Percentiles rank a stretch among this genome's conserved stretches.
These are phyloP conservation scores for Thermochaetoides thermophila DNA, from an alignment of 495 filamentous ascomycete genomes.

Conservation along the genomic window DNA sequence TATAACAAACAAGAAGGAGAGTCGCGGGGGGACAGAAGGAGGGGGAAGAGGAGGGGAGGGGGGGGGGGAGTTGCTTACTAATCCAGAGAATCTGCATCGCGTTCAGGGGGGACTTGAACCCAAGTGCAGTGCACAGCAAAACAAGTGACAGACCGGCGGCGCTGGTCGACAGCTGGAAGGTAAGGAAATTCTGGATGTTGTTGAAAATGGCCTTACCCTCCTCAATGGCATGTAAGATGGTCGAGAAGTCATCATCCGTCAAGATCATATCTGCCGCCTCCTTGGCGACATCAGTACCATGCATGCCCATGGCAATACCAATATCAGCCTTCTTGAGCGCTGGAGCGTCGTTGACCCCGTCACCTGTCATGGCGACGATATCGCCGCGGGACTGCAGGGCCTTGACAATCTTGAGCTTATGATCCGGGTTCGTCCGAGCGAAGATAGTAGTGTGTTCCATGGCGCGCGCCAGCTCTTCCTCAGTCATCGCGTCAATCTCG, in stretches of 20 bases:
- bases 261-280: constrained; percentile 99
- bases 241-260: constrained; percentile 95
- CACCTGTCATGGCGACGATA: constrained; percentile 97
- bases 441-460: constrained; percentile 86
- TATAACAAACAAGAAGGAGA: neutral
- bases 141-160: constrained; percentile 87
- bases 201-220: constrained; percentile 99
- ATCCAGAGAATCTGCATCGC: constrained; percentile 99
- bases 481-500: constrained; percentile 81
- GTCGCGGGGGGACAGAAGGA: neutral
- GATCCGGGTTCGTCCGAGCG: constrained; percentile 87
- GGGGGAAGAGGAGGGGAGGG: neutral
- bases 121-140: constrained; percentile 76
- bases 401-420: constrained; percentile 91
- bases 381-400: constrained; percentile 88
- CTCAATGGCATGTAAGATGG: constrained; percentile 89
- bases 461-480: constrained; percentile 63
- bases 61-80: too few species aligned
- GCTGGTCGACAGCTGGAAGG: constrained; percentile 94
- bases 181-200: constrained; percentile 98
- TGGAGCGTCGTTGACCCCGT: constrained; percentile 95
- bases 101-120: constrained; percentile 87
- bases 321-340: constrained; percentile 96
- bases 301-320: constrained; percentile 88
- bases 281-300: constrained; percentile 95